phyloP scores from a whole-genome alignment of 805 yeast species.

The Zygosaccharomyces siamensis region DNA sequence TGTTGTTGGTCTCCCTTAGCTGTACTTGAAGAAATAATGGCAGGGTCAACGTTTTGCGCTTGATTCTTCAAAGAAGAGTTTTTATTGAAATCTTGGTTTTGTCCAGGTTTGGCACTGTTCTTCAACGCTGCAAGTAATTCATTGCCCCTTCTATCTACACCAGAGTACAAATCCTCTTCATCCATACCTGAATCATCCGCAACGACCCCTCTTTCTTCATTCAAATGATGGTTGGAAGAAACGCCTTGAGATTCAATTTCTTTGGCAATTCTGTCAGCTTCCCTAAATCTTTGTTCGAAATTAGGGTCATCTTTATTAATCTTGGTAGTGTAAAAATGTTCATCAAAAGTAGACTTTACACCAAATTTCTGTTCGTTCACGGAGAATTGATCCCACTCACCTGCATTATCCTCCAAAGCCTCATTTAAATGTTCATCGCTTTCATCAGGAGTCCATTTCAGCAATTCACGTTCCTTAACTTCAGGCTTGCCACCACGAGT shows the following conservation, averaged over 20 bases:
- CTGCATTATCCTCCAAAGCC: constrained; percentile 37
- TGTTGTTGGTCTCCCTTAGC: constrained; percentile 6
- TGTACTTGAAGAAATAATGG: constrained; percentile 31
- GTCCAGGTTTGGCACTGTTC: constrained; percentile 26
- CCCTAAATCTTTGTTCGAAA: constrained; percentile 54
- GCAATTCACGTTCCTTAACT: constrained; percentile 64
- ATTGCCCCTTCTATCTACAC: constrained; percentile 60
- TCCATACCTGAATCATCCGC: constrained; percentile 84
- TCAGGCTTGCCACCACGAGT: constrained; percentile 42
- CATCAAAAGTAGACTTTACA: constrained; percentile 75
- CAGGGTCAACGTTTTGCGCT: constrained; percentile 35
- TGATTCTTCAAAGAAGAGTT: constrained; percentile 34
- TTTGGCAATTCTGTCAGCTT: constrained; percentile 73
- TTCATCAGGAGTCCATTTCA: constrained; percentile 79
- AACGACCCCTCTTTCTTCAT: constrained; percentile 81
- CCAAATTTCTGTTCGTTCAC: constrained; percentile 90
- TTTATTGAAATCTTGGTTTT: constrained; percentile 30
- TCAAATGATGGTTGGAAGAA: constrained; percentile 70
- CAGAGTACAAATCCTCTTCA: constrained; percentile 95
- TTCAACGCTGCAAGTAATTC: constrained; percentile 33
- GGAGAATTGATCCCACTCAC: constrained; percentile 87
- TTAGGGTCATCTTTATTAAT: constrained; percentile 68
- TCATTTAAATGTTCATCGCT: constrained; percentile 21
- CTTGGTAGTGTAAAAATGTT: constrained; percentile 79
- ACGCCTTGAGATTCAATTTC: constrained; percentile 71